Base-by-base conservation (phyloP, 768 basidiomycete species). In the Fomitopsis pulvina region DNA sequence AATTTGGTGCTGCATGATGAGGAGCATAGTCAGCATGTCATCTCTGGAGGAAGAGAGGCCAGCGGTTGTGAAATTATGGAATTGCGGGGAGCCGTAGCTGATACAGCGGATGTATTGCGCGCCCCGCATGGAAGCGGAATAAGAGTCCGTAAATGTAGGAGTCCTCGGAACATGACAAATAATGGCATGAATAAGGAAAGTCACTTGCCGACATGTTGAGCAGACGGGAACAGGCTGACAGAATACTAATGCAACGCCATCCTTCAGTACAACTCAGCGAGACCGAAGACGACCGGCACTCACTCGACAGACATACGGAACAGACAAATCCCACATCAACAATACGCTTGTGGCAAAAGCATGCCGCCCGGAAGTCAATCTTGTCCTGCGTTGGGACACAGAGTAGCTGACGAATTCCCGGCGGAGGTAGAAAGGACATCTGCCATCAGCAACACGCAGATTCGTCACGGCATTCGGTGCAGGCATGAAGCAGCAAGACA, bases 271-370 rank as follows among this genome's bases (percentile, higher is more conserved):
- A 3, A 14, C 41, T 4, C 14, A 20, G 32, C 32, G 11, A 10
- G 20, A 22, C 9, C 3, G 9, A 22, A 6, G 4, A 21, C 25
- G 41, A 27, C 4, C 30, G 18, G 3, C 14, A 76, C 90, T 50
- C 58, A 96, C 94, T 98, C 24, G 92, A 95, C 26, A 99, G 69
- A 65, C 96, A 99, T 27, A 99, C 93, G n/a, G 92, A 95, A 65
- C 96, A 99, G 20, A 99, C 93, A 58, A 93, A 99, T 48, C 93
- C 96, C 47, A 98, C 80, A 63, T 98, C 95, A 34, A 98, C 81
- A 42, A 96, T 95, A 47, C 86, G 85, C 66, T 97, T 96, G 69
- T 98, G 96, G 70, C 96, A 99, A 72, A 99, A 98, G 64, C 95
- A 98, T 7, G 94, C 95, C 0, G 96, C 96, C 26, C 96, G 81